Evolutionary conservation across 306 rosid species (phyloP).

Genomic region (Herpetospermum pedunculosum): DNA sequence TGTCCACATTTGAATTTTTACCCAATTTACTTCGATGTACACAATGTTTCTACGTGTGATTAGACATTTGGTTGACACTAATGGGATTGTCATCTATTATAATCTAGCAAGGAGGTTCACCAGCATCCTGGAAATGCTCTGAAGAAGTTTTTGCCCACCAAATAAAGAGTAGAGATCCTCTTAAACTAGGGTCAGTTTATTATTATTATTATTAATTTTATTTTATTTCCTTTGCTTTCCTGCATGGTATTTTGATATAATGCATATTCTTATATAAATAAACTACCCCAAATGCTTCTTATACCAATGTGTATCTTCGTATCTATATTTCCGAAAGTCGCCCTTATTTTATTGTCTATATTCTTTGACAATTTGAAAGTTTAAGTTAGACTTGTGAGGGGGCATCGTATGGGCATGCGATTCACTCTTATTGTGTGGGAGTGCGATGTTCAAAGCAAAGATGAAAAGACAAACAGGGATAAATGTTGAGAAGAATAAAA

Average conservation of each 20-base stretch:
- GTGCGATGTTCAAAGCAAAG: neutral
- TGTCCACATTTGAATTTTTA: neutral
- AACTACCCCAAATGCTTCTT: neutral
- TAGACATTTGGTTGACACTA: neutral
- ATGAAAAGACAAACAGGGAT: neutral
- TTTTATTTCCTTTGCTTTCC: conserved; percentile 1
- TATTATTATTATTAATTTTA: neutral
- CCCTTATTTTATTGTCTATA: neutral
- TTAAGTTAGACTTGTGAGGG: neutral
- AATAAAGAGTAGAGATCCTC: conserved; percentile 82
- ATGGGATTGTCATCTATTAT: neutral
- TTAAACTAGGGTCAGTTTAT: conserved; percentile 64
- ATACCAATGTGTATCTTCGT: neutral
- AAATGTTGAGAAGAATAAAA: neutral
- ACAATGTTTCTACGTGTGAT: neutral
- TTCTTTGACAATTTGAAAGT: neutral
- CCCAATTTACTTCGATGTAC: neutral
- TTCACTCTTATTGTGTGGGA: neutral
- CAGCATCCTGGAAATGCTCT: conserved; percentile 97
- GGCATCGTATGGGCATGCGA: neutral
- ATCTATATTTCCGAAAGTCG: neutral
- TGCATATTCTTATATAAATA: neutral
- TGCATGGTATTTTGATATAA: neutral
- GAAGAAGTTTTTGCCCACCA: conserved; percentile 75
- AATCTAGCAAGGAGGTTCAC: conserved; percentile 54